Conservation (phyloP, 2,329 filamentous ascomycete species). For the Ceratocystis ficicola region DNA sequence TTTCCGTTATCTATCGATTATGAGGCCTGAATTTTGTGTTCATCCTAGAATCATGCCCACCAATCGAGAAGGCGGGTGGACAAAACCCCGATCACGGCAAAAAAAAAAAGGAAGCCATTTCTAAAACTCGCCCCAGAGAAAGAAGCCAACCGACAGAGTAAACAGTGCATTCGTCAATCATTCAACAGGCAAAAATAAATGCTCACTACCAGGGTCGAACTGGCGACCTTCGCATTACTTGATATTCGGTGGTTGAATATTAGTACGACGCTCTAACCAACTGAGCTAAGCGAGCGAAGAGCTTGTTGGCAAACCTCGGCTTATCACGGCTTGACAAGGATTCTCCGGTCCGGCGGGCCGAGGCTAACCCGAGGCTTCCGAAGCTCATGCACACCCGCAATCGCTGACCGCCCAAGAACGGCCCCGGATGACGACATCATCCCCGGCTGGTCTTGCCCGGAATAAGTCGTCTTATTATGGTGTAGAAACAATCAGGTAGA, state of each 20-base stretch:
- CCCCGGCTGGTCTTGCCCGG: no score
- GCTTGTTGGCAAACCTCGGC: neutral
- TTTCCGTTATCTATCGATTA: no score
- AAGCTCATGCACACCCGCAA: no score
- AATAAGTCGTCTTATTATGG: no score
- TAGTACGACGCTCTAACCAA: constrained; percentile 21
- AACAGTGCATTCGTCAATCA: no score
- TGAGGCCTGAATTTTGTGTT: neutral
- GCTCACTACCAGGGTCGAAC: constrained; percentile 22
- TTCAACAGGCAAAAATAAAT: neutral
- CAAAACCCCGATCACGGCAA: neutral
- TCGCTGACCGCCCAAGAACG: no score
- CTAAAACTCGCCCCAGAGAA: neutral
- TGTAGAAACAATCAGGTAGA: no score
- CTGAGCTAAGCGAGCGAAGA: constrained; percentile 19
- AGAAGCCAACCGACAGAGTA: neutral
- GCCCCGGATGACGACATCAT: no score
- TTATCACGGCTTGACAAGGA: neutral
- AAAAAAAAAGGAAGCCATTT: neutral
- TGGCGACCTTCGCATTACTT: constrained; percentile 19
- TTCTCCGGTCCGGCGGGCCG: neutral
- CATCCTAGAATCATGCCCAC: neutral
- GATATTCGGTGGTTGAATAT: neutral
- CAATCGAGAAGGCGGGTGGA: neutral
- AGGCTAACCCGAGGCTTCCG: no score